Percentiles rank a stretch among this genome's conserved stretches.
phyloP scores from a whole-genome alignment of 108 stramenopile genomes.

The Mediolabrus comicus region DNA sequence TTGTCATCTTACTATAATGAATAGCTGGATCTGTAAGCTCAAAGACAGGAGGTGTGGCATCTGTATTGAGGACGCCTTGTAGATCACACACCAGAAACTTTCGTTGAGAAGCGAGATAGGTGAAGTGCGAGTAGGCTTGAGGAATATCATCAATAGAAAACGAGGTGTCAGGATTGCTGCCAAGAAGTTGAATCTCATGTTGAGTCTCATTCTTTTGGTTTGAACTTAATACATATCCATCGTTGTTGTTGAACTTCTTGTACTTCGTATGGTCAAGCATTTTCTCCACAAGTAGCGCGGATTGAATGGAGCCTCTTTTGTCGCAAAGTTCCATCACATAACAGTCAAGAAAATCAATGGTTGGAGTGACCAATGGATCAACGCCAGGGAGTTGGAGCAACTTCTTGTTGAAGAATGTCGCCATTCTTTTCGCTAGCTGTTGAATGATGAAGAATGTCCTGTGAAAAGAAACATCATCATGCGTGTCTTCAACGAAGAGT shows the following conservation, averaged over 20 bases:
- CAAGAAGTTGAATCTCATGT: too few relatives aligned
- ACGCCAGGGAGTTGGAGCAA: conserved; percentile 23
- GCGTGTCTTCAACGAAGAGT: conserved; percentile 28
- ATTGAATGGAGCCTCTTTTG: conserved; percentile 12
- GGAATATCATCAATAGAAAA: conserved; percentile 36
- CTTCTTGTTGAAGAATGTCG: conserved; percentile 12
- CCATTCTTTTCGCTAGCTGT: conserved; percentile 16
- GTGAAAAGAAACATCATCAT: conserved; percentile 21
- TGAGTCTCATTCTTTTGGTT: too few relatives aligned
- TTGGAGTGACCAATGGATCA: conserved; percentile 1
- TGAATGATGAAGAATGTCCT: conserved; percentile 35
- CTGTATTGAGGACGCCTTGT: conserved; percentile 42
- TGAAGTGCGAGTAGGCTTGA: conserved; percentile 58
- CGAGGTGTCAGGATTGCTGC: not conserved
- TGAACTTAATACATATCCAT: conserved; percentile 20
- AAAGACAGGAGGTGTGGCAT: conserved; percentile 16
- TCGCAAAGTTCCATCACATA: conserved; percentile 39
- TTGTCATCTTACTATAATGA: conserved; percentile 35
- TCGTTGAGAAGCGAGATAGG: conserved; percentile 31
- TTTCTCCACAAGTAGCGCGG: conserved; percentile 52
- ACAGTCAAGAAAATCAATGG: conserved; percentile 45
- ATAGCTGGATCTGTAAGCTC: conserved; percentile 59
- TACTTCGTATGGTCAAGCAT: conserved; percentile 37
- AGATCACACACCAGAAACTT: conserved; percentile 56
- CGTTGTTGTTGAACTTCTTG: conserved; percentile 48